Percentiles rank a stretch among this genome's conserved stretches.
phyloP scores from a whole-genome alignment of 1,139 yeast species.

The Protomyces pachydermus region DNA sequence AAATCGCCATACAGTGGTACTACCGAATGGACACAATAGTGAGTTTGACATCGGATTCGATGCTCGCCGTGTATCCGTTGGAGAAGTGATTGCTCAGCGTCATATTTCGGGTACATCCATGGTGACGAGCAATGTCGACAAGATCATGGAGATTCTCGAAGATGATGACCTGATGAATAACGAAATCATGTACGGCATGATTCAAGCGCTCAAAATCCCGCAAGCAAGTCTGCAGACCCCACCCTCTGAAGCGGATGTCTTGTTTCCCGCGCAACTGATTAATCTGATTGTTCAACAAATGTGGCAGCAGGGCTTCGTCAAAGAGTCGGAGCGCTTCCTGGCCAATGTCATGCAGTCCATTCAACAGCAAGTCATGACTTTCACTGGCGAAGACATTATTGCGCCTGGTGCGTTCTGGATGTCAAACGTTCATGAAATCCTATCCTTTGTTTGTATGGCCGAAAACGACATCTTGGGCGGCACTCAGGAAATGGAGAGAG shows the following conservation, averaged over 20 bases:
- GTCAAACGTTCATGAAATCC: constrained; percentile 90
- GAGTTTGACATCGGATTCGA: neutral
- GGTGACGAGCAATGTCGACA: constrained; percentile 36
- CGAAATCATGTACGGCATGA: constrained; percentile 81
- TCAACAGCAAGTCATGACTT: constrained; percentile 51
- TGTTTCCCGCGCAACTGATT: constrained; percentile 93
- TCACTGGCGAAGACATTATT: constrained; percentile 77
- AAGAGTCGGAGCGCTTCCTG: constrained; percentile 83
- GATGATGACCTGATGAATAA: constrained; percentile 73
- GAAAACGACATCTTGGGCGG: constrained; percentile 82
- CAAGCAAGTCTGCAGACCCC: constrained; percentile 75
- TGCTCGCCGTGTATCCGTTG: neutral
- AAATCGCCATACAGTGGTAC: neutral
- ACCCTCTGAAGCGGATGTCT: constrained; percentile 73
- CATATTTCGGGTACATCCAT: neutral
- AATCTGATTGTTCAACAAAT: constrained; percentile 89
- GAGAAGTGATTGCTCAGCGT: neutral
- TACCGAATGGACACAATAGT: neutral
- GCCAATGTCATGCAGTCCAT: constrained; percentile 87
- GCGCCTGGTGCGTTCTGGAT: constrained; percentile 97
- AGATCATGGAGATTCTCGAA: constrained; percentile 51
- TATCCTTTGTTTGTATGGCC: constrained; percentile 90
- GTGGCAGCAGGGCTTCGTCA: constrained; percentile 96
- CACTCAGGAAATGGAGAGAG: constrained; percentile 75
- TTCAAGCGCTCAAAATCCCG: constrained; percentile 85